A percentile compares a stretch with the other conserved stretches of the same genome.
Conservation (phyloP, 805 yeast species). For the Ogataea naganishii region DNA sequence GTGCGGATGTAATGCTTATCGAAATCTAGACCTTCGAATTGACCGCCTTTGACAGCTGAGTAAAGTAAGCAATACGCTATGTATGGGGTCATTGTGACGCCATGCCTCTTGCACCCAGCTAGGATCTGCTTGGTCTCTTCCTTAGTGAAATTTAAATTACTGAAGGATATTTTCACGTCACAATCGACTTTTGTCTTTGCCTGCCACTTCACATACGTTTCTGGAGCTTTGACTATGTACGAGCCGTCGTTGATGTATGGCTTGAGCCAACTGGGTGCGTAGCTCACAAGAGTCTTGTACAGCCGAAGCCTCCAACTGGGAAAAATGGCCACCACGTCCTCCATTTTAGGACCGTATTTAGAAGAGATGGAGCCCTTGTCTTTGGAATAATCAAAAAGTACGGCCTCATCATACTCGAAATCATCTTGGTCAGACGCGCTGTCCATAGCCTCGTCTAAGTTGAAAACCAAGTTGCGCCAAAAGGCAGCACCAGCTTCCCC, state of each 20-base stretch:
- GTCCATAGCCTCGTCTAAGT: neutral
- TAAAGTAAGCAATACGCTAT: neutral
- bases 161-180: conserved; percentile 1
- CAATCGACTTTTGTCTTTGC: neutral
- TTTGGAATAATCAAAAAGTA: neutral
- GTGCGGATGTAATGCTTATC: neutral
- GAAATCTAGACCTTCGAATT: neutral
- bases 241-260: neutral
- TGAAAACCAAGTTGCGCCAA: conserved; percentile 1
- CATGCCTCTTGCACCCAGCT: neutral
- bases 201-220: neutral
- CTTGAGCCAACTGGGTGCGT: neutral
- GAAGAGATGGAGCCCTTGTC: neutral
- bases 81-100: neutral
- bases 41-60: neutral
- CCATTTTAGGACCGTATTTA: neutral
- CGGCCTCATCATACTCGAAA: neutral
- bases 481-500: conserved; percentile 1
- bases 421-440: neutral
- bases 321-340: neutral
- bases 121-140: neutral
- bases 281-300: neutral
- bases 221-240: neutral
- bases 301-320: neutral
- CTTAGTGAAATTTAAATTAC: neutral